phyloP scores from a whole-genome alignment of 1,284 basidiomycete genomes.

The Hymenochaete sp. region DNA sequence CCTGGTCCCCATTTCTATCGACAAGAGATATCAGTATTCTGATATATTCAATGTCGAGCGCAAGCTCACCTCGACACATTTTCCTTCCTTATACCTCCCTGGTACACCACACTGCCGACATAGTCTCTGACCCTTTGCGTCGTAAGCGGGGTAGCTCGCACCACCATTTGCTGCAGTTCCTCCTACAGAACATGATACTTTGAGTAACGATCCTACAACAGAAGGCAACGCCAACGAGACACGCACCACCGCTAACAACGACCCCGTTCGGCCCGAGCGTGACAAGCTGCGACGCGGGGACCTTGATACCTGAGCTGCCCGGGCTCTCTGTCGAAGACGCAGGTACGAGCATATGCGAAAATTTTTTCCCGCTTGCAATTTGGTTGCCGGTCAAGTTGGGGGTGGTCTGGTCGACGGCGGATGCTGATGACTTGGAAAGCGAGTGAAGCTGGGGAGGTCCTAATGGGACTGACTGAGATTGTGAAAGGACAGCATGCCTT shows the following conservation, averaged over 20 bases:
- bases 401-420: background rate
- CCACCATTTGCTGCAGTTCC: conserved; percentile 18
- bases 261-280: conserved; percentile 17
- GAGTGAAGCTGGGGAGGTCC: background rate
- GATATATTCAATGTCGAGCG: too few relatives aligned
- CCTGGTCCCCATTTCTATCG: conserved; percentile 83
- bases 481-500: conserved; percentile 63
- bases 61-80: conserved; percentile 82
- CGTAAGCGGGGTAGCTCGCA: conserved; percentile 43
- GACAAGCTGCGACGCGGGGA: conserved; percentile 14
- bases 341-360: background rate
- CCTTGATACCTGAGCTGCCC: background rate
- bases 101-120: conserved; percentile 64
- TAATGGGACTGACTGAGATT: conserved; percentile 48
- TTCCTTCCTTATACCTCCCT: conserved; percentile 71
- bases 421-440: background rate
- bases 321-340: background rate
- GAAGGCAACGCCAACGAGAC: background rate
- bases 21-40: too few relatives aligned
- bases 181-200: background rate
- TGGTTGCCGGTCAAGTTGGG: background rate
- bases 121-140: conserved; percentile 58
- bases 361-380: background rate
- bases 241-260: conserved; percentile 16
- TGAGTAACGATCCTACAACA: background rate